Percentiles rank a stretch among this genome's conserved stretches.
These are phyloP conservation scores for Coleophoma cylindrospora DNA, from an alignment of 2,329 filamentous ascomycete genomes.

Conservation along the genomic window DNA sequence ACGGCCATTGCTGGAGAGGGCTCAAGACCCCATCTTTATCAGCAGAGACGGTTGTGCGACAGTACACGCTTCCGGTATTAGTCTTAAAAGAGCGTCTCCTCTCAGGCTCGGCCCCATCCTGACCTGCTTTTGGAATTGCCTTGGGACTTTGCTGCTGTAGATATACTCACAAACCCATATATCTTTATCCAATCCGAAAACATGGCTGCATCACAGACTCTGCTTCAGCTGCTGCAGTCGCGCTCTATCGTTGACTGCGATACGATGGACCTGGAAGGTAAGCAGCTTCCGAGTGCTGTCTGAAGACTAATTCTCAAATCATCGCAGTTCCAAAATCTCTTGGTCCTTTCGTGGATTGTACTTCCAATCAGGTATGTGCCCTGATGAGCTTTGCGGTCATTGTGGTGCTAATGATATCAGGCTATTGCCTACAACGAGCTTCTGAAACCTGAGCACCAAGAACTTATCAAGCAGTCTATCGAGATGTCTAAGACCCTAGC, in stretches of 20 bases:
- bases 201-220: constrained; percentile 19
- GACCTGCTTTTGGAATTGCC: too few relatives aligned
- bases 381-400: too few relatives aligned
- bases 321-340: constrained; percentile 35
- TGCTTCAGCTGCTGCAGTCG: constrained; percentile 38
- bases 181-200: not conserved
- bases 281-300: not conserved
- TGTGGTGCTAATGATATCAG: constrained; percentile 18
- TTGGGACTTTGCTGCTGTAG: too few relatives aligned
- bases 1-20: too few relatives aligned
- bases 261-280: constrained; percentile 43
- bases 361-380: constrained; percentile 43
- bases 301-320: not conserved
- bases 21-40: too few relatives aligned
- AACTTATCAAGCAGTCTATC: constrained; percentile 32
- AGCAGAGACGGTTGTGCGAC: too few relatives aligned
- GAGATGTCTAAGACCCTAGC: constrained; percentile 27
- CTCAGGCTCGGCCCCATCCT: too few relatives aligned
- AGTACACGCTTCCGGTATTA: too few relatives aligned
- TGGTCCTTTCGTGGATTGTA: constrained; percentile 47
- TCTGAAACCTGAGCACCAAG: constrained; percentile 32
- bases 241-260: constrained; percentile 45
- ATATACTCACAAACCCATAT: too few relatives aligned
- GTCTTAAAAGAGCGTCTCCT: too few relatives aligned
- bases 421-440: constrained; percentile 46